Evolutionary conservation across 805 yeast genomes (phyloP).

Genomic region (Isabelozyma pseudorhagii): DNA sequence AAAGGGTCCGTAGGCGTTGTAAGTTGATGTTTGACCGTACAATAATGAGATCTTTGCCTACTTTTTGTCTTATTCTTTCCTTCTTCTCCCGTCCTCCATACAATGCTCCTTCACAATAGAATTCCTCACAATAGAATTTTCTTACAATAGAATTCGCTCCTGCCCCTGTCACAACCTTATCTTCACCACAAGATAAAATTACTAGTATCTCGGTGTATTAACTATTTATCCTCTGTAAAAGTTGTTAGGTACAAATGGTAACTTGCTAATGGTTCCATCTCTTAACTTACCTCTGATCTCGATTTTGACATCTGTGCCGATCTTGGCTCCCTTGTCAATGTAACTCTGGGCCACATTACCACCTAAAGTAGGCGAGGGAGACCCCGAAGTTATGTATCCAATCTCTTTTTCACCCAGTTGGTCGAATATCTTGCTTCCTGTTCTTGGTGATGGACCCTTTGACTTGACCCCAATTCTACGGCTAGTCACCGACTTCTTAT

Average conservation of each 20-base stretch:
- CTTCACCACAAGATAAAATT: too few species aligned
- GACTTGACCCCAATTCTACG: constrained; percentile 73
- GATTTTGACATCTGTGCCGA: constrained; percentile 68
- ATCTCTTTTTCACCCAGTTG: constrained; percentile 50
- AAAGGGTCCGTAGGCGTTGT: too few species aligned
- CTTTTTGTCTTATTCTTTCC: too few species aligned
- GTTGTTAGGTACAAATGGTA: constrained; percentile 79
- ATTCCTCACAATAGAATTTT: too few species aligned
- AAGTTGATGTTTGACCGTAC: too few species aligned
- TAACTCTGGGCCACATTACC: constrained; percentile 91
- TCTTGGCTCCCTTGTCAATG: constrained; percentile 67
- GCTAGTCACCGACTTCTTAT: constrained; percentile 52
- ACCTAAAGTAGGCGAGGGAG: constrained; percentile 59
- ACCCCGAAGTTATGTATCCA: constrained; percentile 60
- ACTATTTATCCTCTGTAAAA: constrained; percentile 54
- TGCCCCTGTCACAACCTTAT: too few species aligned
- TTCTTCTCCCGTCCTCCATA: too few species aligned
- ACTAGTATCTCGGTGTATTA: too few species aligned
- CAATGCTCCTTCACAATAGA: too few species aligned
- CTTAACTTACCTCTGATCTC: constrained; percentile 82
- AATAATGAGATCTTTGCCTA: too few species aligned
- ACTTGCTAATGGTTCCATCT: constrained; percentile 69
- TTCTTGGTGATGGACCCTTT: constrained; percentile 92
- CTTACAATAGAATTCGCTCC: too few species aligned
- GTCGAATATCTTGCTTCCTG: constrained; percentile 60